Base-by-base conservation (phyloP, 257 asterid genomes). In the Solanum pimpinellifolium region DNA sequence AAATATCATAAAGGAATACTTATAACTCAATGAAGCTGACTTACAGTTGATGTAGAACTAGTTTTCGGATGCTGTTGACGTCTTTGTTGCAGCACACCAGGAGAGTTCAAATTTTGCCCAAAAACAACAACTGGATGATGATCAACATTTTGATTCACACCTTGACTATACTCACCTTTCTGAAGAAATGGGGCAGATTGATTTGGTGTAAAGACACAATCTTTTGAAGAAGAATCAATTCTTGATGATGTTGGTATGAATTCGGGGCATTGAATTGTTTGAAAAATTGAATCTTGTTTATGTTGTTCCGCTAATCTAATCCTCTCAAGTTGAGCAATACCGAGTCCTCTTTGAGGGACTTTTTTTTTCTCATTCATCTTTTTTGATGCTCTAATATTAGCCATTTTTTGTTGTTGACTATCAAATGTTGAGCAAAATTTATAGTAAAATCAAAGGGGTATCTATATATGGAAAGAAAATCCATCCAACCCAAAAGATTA, bases 31-130 rank as follows among this genome's bases (percentile, higher is more conserved):
- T 27, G 7, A 18, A 83, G 74, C 13, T 59, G 16, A 72, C 96
- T 78, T 70, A 94, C 98, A 93, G 91, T 87, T 49, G 94, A 86
- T 75, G 93, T 88, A 89, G 91, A 80, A 83, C 90, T 85, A 46
- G 6, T 86, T 25, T 82, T 92, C 47, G 88, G 96, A 86, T 90
- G 89, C 25, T 91, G 93, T 73, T 87, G 93, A 80, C 3, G 2
- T 47, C 20, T 93, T 76, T 88, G 94, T 85, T 90, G 20, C 73
- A 81, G 83, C 82, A 91, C 92, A 86, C 76, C 77, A 10, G 90
- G 85, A 29, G 90, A 41, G 46, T 73, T 88, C 74, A 86, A 70
- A 35, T 76, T 89, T 5, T 86, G 80, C 74, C 90, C 87, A 86
- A 83, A 88, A 13, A 88, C 44, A 46, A 46, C 52, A 46, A 46